Evolutionary conservation across 768 basidiomycete species (phyloP), one percentile per base, ranked within the genome.

Genomic region (Leccinum pellstonianum): DNA sequence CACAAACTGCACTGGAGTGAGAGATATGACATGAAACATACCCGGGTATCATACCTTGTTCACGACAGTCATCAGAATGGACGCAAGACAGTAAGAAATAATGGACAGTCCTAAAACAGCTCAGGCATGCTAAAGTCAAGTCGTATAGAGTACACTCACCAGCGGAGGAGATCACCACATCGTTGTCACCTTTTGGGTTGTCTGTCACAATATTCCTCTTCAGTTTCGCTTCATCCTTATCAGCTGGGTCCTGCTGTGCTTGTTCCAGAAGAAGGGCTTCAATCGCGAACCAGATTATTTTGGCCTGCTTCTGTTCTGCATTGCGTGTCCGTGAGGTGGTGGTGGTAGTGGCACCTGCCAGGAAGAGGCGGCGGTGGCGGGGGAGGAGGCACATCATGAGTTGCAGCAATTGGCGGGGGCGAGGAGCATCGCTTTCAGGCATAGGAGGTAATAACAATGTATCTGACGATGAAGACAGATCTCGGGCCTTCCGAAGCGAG

Each of bases 31-130:
- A 35, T 19, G 21, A 10, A 52, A 43, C 2, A 23, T 2, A 23
- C 21, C 8, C 14, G 11, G 52, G 21, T 29, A 19, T 58, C 79
- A 58, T 62, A 93, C 95, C 82, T 98, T 98, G 80, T 98, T 98
- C 63, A 96, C 86, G 49, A 98, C 82, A 0, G 97, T 99, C 97
- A 99, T 99, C 52, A 95, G 75, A 64, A 98, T 96, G 1, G 92
- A 94, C 1, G 95, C 93, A 14, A 90, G 60, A 70, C 97, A 98
- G 73, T 98, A 98, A 69, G 89, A 90, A 59, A 88, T 62, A 62
- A 98, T 90, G 35, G 97, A 86, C 31, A 90, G 80, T 19, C 90
- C 92, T 93, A 67, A 31, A 54, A 29, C 8, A 11, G n/a, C 9
- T 61, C 37, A 17, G 51, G 49, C 19, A 52, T 29, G n/a, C 5